Percentiles rank a stretch among this genome's conserved stretches.
Evolutionary conservation across 345 rosid genomes (phyloP).

Genomic region (Citrus inodora): DNA sequence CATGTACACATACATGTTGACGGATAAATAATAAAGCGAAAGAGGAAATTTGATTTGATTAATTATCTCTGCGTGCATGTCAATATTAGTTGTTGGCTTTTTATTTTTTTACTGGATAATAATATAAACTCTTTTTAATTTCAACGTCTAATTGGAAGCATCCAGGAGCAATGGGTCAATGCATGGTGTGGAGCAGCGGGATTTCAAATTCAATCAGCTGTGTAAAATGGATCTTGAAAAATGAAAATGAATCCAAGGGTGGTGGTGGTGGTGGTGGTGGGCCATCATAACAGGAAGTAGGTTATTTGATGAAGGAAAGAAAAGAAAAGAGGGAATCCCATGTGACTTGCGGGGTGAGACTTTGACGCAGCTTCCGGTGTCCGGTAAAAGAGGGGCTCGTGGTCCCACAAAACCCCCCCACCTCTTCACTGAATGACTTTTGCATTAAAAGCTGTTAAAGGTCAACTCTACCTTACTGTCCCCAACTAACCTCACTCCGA

Average conservation of each 20-base stretch:
- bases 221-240: background rate
- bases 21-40: too few relatives aligned
- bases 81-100: too few relatives aligned
- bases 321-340: conserved; percentile 36
- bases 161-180: background rate
- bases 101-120: too few relatives aligned
- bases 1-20: too few relatives aligned
- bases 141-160: conserved; percentile 14
- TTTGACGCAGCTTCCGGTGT: conserved; percentile 44
- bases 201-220: conserved; percentile 4
- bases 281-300: too few relatives aligned
- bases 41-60: too few relatives aligned
- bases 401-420: conserved; percentile 9
- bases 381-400: conserved; percentile 28
- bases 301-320: too few relatives aligned
- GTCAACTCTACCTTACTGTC: conserved; percentile 66
- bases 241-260: background rate
- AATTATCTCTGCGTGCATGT: too few relatives aligned
- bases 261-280: background rate
- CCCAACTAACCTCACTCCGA: conserved; percentile 28
- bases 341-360: conserved; percentile 37
- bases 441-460: conserved; percentile 37
- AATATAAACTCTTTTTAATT: background rate
- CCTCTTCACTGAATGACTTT: conserved; percentile 24
- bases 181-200: background rate